These are phyloP conservation scores for Moniliophthora roreri DNA, from an alignment of 1,284 basidiomycete species.

Conservation along the genomic window DNA sequence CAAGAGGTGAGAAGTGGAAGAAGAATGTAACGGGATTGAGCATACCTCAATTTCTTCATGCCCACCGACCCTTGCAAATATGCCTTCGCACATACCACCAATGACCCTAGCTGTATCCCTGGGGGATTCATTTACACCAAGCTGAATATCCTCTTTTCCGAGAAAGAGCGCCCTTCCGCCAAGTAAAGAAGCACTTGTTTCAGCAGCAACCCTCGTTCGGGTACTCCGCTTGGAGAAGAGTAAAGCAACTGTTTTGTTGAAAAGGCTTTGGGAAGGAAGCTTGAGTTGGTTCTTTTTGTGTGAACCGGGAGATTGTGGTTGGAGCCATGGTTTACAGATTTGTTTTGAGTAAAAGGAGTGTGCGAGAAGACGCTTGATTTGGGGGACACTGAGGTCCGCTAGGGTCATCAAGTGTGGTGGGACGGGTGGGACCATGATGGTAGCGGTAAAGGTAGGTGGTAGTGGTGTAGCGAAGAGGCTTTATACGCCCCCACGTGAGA, in stretches of 20 bases:
- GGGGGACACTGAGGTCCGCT: slow-evolving; percentile 74
- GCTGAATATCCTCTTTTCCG: slow-evolving; percentile 90
- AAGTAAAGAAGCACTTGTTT: slow-evolving; percentile 75
- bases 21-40: slow-evolving; percentile 3
- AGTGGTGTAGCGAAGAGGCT: no score
- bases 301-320: slow-evolving; percentile 38
- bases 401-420: slow-evolving; percentile 78
- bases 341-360: slow-evolving; percentile 69
- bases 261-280: slow-evolving; percentile 69
- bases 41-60: slow-evolving; percentile 91
- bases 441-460: no score
- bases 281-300: slow-evolving; percentile 39
- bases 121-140: slow-evolving; percentile 92
- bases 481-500: no score
- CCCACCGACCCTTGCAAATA: slow-evolving; percentile 93
- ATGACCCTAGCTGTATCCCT: slow-evolving; percentile 88
- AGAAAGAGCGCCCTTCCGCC: slow-evolving; percentile 94
- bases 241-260: slow-evolving; percentile 83
- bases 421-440: not conserved
- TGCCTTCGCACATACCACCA: slow-evolving; percentile 94
- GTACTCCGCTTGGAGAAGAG: slow-evolving; percentile 94
- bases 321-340: slow-evolving; percentile 56
- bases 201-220: slow-evolving; percentile 87
- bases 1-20: slow-evolving; percentile 5
- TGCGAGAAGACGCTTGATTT: slow-evolving; percentile 64